Evolutionary conservation across 164 flowering plant species (phyloP).

Genomic region (Kalanchoe fedtschenkoi): DNA sequence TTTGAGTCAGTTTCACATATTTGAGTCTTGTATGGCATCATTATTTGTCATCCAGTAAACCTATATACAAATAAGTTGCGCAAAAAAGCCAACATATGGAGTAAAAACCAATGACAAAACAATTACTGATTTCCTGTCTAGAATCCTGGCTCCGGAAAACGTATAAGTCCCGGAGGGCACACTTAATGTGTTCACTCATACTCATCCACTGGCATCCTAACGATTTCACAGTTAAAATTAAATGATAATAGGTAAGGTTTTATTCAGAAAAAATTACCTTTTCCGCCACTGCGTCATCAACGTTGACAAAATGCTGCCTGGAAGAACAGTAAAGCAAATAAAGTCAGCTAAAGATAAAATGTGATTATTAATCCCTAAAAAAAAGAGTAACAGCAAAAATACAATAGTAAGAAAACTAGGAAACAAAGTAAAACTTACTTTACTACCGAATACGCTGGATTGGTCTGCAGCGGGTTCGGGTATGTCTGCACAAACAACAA

Average conservation of each 20-base stretch:
- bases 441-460: constrained; percentile 82
- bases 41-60: no score
- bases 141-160: no score
- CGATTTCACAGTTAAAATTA: neutral
- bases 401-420: neutral
- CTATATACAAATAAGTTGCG: no score
- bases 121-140: no score
- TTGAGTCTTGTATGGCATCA: no score
- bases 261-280: neutral
- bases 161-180: neutral
- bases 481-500: constrained; percentile 51
- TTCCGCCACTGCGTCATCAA: constrained; percentile 31
- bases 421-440: constrained; percentile 36
- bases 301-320: constrained; percentile 89
- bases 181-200: neutral
- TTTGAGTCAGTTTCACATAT: no score
- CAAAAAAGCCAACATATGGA: no score
- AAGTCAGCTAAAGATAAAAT: neutral
- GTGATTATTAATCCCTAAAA: no score
- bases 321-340: constrained; percentile 7
- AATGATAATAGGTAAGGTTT: no score
- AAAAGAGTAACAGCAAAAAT: neutral
- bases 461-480: constrained; percentile 65
- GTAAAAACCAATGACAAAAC: no score
- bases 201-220: neutral